These are phyloP conservation scores for Reutealis trisperma DNA, from an alignment of 345 rosid species.

Conservation along the genomic window DNA sequence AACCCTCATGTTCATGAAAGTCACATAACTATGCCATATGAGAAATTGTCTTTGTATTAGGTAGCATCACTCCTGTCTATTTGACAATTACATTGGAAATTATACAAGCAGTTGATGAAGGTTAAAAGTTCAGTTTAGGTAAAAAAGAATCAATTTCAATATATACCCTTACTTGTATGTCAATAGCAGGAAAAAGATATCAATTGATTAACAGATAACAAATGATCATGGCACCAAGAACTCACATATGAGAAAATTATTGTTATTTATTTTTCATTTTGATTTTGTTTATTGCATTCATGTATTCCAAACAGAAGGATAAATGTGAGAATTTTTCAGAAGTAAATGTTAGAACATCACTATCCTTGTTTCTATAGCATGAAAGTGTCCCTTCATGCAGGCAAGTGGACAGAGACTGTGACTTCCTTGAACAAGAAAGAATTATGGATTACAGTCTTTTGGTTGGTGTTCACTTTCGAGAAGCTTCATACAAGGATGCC, in stretches of 20 bases:
- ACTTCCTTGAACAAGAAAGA: conserved; percentile 88
- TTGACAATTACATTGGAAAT: too few relatives aligned
- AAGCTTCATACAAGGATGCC: conserved; percentile 43
- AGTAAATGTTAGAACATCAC: not conserved
- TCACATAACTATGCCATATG: too few relatives aligned
- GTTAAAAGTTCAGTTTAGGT: too few relatives aligned
- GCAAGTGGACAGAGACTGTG: conserved; percentile 95
- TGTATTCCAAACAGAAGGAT: not conserved
- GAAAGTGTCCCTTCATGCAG: conserved; percentile 40
- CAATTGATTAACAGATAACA: too few relatives aligned
- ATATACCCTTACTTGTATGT: too few relatives aligned
- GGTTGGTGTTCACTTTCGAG: conserved; percentile 85
- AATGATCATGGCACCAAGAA: too few relatives aligned
- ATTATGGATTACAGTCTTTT: conserved; percentile 96
- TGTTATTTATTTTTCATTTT: not conserved
- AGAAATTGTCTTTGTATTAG: too few relatives aligned
- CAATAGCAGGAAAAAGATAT: too few relatives aligned
- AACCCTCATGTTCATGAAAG: too few relatives aligned
- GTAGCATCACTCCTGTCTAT: too few relatives aligned
- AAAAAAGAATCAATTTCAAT: too few relatives aligned
- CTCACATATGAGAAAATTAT: not conserved
- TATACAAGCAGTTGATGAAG: too few relatives aligned
- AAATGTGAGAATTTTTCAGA: not conserved
- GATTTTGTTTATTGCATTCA: not conserved
- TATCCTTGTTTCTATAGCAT: not conserved